Evolutionary conservation across 495 filamentous ascomycete species (phyloP).

Genomic region (Penicillium turbatum): DNA sequence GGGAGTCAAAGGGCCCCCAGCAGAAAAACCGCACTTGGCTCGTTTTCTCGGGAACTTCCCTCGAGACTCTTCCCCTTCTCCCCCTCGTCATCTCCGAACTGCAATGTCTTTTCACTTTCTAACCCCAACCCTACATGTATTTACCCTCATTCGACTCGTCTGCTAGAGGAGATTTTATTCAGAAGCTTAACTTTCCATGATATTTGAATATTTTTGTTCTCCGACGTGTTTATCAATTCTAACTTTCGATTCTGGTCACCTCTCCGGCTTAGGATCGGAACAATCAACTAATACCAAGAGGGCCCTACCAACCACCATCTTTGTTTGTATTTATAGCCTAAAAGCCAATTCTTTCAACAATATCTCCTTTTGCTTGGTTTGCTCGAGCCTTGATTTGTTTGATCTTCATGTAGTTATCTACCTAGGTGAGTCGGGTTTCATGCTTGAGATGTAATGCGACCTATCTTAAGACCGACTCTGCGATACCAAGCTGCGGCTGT

Average conservation of each 20-base stretch:
- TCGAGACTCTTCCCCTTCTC: conserved; percentile 13
- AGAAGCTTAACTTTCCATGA: not conserved
- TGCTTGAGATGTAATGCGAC: not conserved
- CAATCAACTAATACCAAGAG: not conserved
- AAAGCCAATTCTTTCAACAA: not conserved
- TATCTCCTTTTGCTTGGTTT: not conserved
- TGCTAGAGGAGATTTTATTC: conserved; percentile 12
- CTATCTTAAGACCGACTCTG: not conserved
- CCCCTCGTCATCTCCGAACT: conserved; percentile 8
- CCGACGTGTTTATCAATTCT: conserved; percentile 20
- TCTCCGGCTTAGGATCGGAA: conserved; percentile 3
- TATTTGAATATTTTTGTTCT: not conserved
- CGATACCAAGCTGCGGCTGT: too few species aligned
- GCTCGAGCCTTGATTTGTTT: not conserved
- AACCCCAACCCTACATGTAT: conserved; percentile 21
- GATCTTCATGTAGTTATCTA: not conserved
- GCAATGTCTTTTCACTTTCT: conserved; percentile 14
- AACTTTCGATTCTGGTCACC: conserved; percentile 5
- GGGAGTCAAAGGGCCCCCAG: conserved; percentile 28
- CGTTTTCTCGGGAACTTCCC: conserved; percentile 8
- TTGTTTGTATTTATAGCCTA: not conserved
- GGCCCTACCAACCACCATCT: conserved; percentile 10
- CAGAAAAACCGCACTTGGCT: conserved; percentile 23
- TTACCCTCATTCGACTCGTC: conserved; percentile 46
- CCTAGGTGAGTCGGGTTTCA: not conserved